Base-by-base conservation (phyloP, 257 asterid genomes). In the Capsicum baccatum region DNA sequence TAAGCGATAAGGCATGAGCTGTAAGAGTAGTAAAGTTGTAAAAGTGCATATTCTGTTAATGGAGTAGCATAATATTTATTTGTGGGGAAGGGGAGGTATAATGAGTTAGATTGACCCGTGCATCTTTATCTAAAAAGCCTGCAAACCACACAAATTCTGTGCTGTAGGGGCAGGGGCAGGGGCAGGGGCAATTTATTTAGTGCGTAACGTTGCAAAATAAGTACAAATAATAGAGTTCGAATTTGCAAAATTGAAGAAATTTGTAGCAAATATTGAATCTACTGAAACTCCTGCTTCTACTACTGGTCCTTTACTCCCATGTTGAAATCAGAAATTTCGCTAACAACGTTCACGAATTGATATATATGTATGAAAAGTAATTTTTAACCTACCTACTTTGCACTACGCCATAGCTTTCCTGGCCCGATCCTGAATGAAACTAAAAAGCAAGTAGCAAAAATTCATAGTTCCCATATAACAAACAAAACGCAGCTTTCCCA, bases 41-140 rank as follows among this genome's bases (percentile, higher is more conserved):
- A 50, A 50, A 50, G 81, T 74, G 81, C 42, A 74, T 73, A 47
- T 74, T 73, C 59, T 71, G n/a, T 69, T 9, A 44, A 70, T 39
- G 44, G 7, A 12, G 12, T 21, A n/a, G 44, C 58, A 21, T 50
- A 50, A 74, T 39, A 4, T 3, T 74, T 44, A 4, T 3, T 74
- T 44, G 62, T 74, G 6, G 80, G 81, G 21, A 14, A 74, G 1
- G 12, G 21, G 11, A 9, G 56, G 9, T 6, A 54, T 52, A 17
- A 73, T 73, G n/a, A 8, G 48, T 52, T 3, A 76, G 62, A 52
- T 8, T 76, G 63, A 76, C 57, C 59, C 63, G 26, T 52, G n/a
- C 60, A 37, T 71, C 37, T 48, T 52, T 10, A 74, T 74, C 60
- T 21, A n/a, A 21, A 74, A 74, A 50, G 62, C 42, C 21, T 21